Evolutionary conservation across 148 eudicot species (phyloP).

Genomic region (Vaccinium myrtillus): DNA sequence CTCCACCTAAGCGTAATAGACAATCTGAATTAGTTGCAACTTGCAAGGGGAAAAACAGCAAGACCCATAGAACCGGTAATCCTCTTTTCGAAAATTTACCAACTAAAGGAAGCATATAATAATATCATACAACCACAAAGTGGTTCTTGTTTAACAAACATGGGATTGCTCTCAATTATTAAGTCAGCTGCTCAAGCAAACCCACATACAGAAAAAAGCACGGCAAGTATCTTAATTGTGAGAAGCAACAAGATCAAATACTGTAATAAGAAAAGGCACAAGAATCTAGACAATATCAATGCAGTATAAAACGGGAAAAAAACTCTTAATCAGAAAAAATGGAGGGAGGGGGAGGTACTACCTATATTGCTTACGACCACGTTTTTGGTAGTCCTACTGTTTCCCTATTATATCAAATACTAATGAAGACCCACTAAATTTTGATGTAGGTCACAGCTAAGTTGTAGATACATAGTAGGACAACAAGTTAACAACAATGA

Average conservation of each 20-base stretch:
- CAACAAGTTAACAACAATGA: neutral
- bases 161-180: neutral
- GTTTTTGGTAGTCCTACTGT: neutral
- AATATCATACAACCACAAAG: neutral
- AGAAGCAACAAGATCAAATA: neutral
- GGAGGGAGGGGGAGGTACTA: neutral
- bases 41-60: neutral
- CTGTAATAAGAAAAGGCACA: neutral
- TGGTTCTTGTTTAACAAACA: neutral
- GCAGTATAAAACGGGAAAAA: neutral
- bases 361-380: neutral
- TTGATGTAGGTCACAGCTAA: neutral
- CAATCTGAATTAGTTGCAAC: neutral
- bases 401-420: neutral
- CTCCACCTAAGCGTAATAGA: conserved; percentile 51
- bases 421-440: neutral
- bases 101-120: neutral
- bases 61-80: neutral
- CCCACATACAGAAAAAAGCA: neutral
- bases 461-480: neutral
- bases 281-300: neutral
- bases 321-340: neutral
- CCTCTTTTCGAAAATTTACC: neutral
- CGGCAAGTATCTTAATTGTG: neutral
- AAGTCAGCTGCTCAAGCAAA: neutral